Evolutionary conservation across 495 filamentous ascomycete species (phyloP), one percentile per base, ranked within the genome.

Genomic region (Symbiotaphrina buchneri): DNA sequence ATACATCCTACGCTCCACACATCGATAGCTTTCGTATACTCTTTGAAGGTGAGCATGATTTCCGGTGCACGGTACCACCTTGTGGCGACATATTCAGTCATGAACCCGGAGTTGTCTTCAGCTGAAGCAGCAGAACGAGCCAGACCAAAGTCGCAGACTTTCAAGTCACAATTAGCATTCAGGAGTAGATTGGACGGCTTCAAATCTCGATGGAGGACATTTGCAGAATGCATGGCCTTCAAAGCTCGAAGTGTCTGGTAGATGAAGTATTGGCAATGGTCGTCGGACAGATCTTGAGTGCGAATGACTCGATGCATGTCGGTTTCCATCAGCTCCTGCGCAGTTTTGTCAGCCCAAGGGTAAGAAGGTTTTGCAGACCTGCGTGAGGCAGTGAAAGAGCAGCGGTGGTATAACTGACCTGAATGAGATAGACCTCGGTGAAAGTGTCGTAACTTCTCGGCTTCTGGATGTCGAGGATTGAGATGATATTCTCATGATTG

Each of bases 31-130:
- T 95, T 99, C 36, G 90, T 99, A 57, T 99, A 95, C 56, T 94
- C 87, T 61, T 99, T 94, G 68, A 99, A 99, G 28, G 85, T 95
- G 61, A 99, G 74, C 90, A 99, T 99, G 53, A 99, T 99, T 54
- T 99, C 90, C 29, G 90, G 90, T 1, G 90, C 87, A 49, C 90
- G 77, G 53, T 99, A 99, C 90, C 90, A 99, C 46, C 90, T 67
- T 32, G 90, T 99, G 28, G 90, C 90, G 33, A 99, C 90, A 48
- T 99, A 99, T 78, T 99, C 90, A 10, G 90, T 99, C 90, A 99
- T 99, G 65, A 95, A 99, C 18, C 90, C 90, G 5, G 87, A 93
- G 55, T 99, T 99, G 51, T 99, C 90, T 42, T 95, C 90, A 42
- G 75, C 87, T 32, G 76, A 92, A 22, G 75, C 85, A 28, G 80